Conservation (phyloP, 257 asterid species). For the Capsicum chinense region DNA sequence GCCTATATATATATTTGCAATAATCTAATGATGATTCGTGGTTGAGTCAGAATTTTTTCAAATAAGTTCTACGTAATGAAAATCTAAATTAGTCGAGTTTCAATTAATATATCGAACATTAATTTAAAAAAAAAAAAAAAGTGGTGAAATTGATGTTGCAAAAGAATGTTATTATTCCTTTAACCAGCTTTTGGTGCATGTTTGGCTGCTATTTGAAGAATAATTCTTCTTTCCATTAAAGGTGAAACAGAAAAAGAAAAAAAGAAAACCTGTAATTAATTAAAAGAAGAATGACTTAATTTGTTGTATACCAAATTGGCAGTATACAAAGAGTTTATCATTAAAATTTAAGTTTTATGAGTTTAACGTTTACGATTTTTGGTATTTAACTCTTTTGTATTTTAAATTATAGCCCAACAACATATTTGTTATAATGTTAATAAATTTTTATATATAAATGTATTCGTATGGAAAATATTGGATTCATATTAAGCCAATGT, state of each 20-base stretch:
- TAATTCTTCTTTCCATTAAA: too few species aligned
- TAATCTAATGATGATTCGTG: background rate
- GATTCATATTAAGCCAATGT: background rate
- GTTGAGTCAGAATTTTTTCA: too few species aligned
- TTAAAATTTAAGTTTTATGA: background rate
- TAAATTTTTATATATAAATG: background rate
- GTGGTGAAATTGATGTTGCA: background rate
- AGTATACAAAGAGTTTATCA: rapidly evolving
- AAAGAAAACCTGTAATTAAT: too few species aligned
- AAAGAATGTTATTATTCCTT: constrained; percentile 7
- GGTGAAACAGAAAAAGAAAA: background rate
- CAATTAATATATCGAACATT: too few species aligned
- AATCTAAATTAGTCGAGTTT: too few species aligned
- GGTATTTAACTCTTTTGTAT: background rate
- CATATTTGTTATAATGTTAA: background rate
- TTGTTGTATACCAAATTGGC: too few species aligned
- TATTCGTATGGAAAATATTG: background rate
- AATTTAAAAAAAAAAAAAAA: too few species aligned
- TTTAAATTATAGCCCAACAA: background rate
- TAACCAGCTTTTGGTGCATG: constrained; percentile 4
- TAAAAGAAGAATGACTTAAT: too few species aligned
- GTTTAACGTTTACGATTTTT: background rate
- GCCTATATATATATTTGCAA: background rate
- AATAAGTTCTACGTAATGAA: background rate
- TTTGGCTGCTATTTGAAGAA: background rate